Base-by-base conservation (phyloP, 306 rosid species). In the Cercis canadensis region DNA sequence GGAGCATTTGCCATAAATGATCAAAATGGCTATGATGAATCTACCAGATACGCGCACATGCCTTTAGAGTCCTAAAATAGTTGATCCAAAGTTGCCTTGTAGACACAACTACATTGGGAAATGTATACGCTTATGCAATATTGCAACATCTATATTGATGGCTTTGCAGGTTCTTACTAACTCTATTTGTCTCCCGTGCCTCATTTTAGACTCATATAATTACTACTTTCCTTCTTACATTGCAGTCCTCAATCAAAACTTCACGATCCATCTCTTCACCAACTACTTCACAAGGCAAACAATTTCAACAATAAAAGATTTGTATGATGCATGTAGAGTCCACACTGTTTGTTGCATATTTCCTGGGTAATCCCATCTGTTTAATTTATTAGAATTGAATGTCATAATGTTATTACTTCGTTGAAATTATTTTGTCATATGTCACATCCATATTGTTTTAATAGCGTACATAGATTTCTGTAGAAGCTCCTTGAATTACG, bases 261-360 rank as follows among this genome's bases (percentile, higher is more conserved):
- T 84, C 98, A 94, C 65, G 98, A 94, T 82, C 97, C 97, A 57
- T 83, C 97, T 76, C 92, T 94, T 71, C 92, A 90, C 80, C 97
- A 81, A 52, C 67, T 89, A 73, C 95, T 90, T 54, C 95, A 94
- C 79, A 94, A 94, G 92, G 98, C 90, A 79, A 78, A 59, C 65
- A 51, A 45, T 60, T 80, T 2, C 52, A n/a, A 63, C 65, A 17
- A 12, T 79, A 44, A 57, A 73, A 55, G 66, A 75, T 46, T 44
- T 19, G 7, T 61, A 37, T 46, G 72, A 57, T 65, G 65, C 61
- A 47, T 14, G 41, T 43, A 58, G 19, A 44, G 10, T 52, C 24
- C 29, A 54, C n/a, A n/a, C n/a, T n/a, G n/a, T n/a, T n/a, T n/a
- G n/a, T n/a, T n/a, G n/a, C n/a, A n/a, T n/a, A n/a, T n/a, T n/a